A percentile compares a stretch with the other conserved stretches of the same genome.
phyloP scores from a whole-genome alignment of 169 alveolate genomes.

The Plasmodium knowlesi region DNA sequence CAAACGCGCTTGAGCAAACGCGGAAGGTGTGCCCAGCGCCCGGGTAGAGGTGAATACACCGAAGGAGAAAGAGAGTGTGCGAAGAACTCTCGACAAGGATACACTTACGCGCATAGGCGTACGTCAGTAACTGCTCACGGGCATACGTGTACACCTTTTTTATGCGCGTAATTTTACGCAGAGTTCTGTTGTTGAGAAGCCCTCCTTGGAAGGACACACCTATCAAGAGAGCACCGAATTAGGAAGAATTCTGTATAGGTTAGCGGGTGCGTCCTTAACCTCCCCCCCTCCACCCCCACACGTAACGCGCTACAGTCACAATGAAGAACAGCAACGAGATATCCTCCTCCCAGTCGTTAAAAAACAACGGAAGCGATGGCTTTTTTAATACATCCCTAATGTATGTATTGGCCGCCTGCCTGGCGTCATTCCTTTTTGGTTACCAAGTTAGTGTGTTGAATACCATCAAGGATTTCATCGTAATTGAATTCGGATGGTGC shows the following conservation, averaged over 20 bases:
- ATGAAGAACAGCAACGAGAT: slow-evolving; percentile 24
- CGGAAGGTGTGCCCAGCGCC: background rate
- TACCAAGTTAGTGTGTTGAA: slow-evolving; percentile 78
- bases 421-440: slow-evolving; percentile 82
- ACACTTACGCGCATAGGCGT: background rate
- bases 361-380: background rate
- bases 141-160: background rate
- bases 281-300: background rate
- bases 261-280: background rate
- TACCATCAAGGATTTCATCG: slow-evolving; percentile 79
- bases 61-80: background rate
- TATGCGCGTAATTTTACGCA: background rate
- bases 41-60: background rate
- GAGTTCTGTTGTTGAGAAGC: background rate
- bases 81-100: background rate
- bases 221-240: background rate
- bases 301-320: background rate
- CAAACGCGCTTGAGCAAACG: background rate
- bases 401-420: slow-evolving; percentile 75
- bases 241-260: background rate
- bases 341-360: background rate
- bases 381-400: slow-evolving; percentile 33
- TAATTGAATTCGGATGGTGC: slow-evolving; percentile 84
- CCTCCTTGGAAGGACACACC: background rate
- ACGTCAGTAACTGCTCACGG: background rate